A percentile compares a stretch with the other conserved stretches of the same genome.
Evolutionary conservation across 805 yeast species (phyloP).

Genomic region (Candida wancherniae): DNA sequence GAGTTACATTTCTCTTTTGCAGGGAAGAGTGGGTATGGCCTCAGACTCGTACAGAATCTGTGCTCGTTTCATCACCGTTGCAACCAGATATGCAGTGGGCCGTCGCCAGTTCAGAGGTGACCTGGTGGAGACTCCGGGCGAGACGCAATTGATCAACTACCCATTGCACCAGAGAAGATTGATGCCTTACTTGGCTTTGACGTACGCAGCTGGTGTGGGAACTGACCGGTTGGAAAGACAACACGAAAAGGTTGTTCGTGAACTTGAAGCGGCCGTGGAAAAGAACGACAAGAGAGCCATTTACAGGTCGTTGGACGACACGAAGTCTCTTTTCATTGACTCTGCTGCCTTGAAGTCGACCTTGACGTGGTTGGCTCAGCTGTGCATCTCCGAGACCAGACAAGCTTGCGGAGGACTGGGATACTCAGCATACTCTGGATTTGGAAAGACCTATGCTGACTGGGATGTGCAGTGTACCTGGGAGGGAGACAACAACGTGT

Average conservation of each 20-base stretch:
- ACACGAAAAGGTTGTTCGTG: slow-evolving; percentile 26
- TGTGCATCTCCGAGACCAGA: slow-evolving; percentile 37
- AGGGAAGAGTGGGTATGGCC: slow-evolving; percentile 44
- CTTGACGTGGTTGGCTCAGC: slow-evolving; percentile 41
- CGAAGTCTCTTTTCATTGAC: slow-evolving; percentile 41
- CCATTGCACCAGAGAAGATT: slow-evolving; percentile 44
- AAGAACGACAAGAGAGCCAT: slow-evolving; percentile 28
- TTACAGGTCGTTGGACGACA: slow-evolving; percentile 29
- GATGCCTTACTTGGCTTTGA: slow-evolving; percentile 39
- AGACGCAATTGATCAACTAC: slow-evolving; percentile 40
- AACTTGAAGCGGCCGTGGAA: slow-evolving; percentile 35
- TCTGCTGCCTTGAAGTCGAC: slow-evolving; percentile 43
- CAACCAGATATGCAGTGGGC: slow-evolving; percentile 42
- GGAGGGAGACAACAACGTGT: slow-evolving; percentile 47
- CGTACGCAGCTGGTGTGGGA: slow-evolving; percentile 36
- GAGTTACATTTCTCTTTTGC: slow-evolving; percentile 39
- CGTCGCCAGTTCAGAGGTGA: slow-evolving; percentile 41
- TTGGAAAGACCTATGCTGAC: slow-evolving; percentile 41
- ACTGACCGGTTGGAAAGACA: slow-evolving; percentile 35
- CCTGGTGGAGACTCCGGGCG: slow-evolving; percentile 13
- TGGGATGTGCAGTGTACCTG: slow-evolving; percentile 48
- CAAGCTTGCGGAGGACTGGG: slow-evolving; percentile 49
- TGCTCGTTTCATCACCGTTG: slow-evolving; percentile 40
- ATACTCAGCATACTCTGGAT: slow-evolving; percentile 41
- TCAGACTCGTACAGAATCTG: slow-evolving; percentile 39